phyloP scores from a whole-genome alignment of 2,329 filamentous ascomycete species.

The Akanthomyces dipterigenus region DNA sequence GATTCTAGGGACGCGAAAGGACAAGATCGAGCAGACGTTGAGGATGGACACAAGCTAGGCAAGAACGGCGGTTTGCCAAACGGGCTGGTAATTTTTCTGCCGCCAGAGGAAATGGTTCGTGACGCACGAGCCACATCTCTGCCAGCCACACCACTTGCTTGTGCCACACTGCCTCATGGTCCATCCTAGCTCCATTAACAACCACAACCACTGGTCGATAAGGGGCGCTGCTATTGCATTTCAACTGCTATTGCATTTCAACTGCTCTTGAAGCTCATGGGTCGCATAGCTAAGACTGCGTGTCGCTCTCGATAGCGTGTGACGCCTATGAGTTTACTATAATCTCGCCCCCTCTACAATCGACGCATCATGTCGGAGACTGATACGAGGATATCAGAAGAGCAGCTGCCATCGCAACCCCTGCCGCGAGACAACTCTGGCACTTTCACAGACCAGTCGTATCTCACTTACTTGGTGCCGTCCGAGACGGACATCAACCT shows the following conservation, averaged over 20 bases:
- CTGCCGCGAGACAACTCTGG: slow-evolving; percentile 13
- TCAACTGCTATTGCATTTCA: too few relatives aligned
- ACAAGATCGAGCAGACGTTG: background rate
- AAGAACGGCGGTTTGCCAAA: background rate
- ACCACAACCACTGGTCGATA: background rate
- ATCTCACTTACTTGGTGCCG: slow-evolving; percentile 56
- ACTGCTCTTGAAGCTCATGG: background rate
- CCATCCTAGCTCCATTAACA: background rate
- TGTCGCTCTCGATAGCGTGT: background rate
- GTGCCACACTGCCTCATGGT: background rate
- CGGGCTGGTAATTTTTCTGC: slow-evolving; percentile 2
- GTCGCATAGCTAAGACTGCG: background rate
- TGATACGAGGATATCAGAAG: background rate
- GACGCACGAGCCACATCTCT: slow-evolving; percentile 3
- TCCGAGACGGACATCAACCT: slow-evolving; percentile 47
- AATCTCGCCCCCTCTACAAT: background rate
- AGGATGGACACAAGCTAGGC: background rate
- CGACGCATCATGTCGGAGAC: slow-evolving; percentile 7
- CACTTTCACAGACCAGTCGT: slow-evolving; percentile 49
- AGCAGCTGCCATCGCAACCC: background rate
- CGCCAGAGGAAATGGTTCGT: background rate
- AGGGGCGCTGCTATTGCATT: background rate
- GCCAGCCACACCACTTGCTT: background rate
- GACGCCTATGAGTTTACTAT: background rate
- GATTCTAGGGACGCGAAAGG: background rate